A percentile compares a stretch with the other conserved stretches of the same genome.
These are phyloP conservation scores for Opeltia flavorubescens DNA, from an alignment of 495 filamentous ascomycete genomes.

Conservation along the genomic window DNA sequence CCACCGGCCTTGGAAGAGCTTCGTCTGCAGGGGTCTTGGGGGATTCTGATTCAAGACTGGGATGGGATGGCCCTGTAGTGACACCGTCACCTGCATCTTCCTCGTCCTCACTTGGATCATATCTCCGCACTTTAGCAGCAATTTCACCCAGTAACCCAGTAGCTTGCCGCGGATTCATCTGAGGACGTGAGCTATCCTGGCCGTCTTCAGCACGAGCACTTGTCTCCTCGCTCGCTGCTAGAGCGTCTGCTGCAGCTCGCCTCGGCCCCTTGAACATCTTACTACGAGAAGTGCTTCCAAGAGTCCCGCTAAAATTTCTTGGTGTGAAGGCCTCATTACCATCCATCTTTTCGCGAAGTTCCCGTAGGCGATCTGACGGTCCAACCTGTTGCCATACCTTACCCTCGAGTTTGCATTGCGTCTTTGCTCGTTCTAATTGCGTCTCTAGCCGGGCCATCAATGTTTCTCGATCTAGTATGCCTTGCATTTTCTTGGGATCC, in stretches of 20 bases:
- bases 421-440: slow-evolving; percentile 93
- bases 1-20: slow-evolving; percentile 23
- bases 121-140: slow-evolving; percentile 56
- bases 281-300: slow-evolving; percentile 52
- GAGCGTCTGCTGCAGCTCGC: slow-evolving; percentile 23
- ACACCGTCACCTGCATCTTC: slow-evolving; percentile 45
- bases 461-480: slow-evolving; percentile 81
- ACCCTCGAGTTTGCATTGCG: slow-evolving; percentile 93
- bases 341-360: slow-evolving; percentile 91
- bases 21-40: slow-evolving; percentile 59
- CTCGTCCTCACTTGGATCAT: slow-evolving; percentile 61
- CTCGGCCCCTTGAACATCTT: slow-evolving; percentile 44
- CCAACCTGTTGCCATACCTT: slow-evolving; percentile 80
- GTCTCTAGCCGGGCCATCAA: slow-evolving; percentile 87
- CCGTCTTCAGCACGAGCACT: slow-evolving; percentile 30
- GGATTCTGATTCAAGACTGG: slow-evolving; percentile 54
- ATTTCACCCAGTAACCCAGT: slow-evolving; percentile 71
- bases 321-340: slow-evolving; percentile 32
- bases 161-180: slow-evolving; percentile 58
- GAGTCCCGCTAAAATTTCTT: slow-evolving; percentile 38
- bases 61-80: slow-evolving; percentile 65
- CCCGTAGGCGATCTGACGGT: slow-evolving; percentile 82
- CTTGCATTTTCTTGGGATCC: slow-evolving; percentile 68
- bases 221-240: slow-evolving; percentile 28
- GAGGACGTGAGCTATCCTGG: slow-evolving; percentile 49